phyloP scores from a whole-genome alignment of 257 asterid species.

The Solanum paucissectum region DNA sequence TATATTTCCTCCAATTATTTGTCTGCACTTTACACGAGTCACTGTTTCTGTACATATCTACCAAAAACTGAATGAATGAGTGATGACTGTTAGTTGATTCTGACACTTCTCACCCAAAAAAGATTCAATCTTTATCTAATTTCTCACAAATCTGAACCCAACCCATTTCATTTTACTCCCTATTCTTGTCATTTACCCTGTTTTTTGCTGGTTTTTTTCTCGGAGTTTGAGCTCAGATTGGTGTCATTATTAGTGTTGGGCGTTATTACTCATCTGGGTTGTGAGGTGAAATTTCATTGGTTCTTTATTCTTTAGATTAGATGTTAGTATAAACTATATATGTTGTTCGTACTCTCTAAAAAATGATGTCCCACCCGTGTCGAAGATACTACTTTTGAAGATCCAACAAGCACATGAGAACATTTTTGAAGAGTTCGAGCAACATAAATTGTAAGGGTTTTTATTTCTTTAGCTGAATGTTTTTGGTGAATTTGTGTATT shows the following conservation, averaged over 20 bases:
- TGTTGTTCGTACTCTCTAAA: not conserved
- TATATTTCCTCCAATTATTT: not conserved
- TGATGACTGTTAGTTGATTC: not conserved
- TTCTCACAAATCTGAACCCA: constrained; percentile 7
- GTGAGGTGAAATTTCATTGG: not conserved
- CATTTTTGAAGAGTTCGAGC: no score
- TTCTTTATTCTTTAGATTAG: not conserved
- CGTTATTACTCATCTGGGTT: constrained; percentile 19
- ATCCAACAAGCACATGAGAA: no score
- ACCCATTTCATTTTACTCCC: constrained; percentile 6
- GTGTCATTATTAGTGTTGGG: constrained; percentile 12
- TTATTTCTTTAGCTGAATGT: not conserved
- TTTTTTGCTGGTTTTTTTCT: not conserved
- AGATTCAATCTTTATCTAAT: not conserved
- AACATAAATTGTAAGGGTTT: not conserved
- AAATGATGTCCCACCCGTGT: not conserved
- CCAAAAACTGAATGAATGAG: not conserved
- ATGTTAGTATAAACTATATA: not conserved
- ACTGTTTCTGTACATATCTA: not conserved
- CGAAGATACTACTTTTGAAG: not conserved
- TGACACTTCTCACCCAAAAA: not conserved
- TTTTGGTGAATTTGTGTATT: not conserved
- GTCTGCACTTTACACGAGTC: not conserved
- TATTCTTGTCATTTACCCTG: not conserved
- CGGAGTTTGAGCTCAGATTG: not conserved